phyloP scores from a whole-genome alignment of 2,329 filamentous ascomycete genomes.

The Claviceps capensis region DNA sequence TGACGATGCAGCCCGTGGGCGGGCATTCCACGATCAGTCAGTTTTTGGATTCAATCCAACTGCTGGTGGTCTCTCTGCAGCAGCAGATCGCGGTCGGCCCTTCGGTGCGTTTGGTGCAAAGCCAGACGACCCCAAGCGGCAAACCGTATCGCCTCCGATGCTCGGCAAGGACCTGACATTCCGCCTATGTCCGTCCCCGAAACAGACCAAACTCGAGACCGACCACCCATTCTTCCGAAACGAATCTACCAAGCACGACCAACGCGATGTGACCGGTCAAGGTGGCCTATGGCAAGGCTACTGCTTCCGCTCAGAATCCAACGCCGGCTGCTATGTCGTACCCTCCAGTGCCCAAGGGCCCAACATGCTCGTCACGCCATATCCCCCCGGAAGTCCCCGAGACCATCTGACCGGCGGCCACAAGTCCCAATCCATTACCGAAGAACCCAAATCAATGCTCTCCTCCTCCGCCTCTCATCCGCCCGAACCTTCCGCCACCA shows the following conservation, averaged over 20 bases:
- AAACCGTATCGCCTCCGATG: constrained; percentile 66
- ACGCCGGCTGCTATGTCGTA: constrained; percentile 23
- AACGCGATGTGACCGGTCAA: constrained; percentile 41
- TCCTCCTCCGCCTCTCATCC: constrained; percentile 11
- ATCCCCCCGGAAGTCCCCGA: constrained; percentile 24
- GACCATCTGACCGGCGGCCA: constrained; percentile 28
- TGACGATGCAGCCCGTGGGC: constrained; percentile 1
- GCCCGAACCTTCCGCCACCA: constrained; percentile 1
- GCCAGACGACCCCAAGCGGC: constrained; percentile 28
- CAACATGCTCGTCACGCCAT: constrained; percentile 37
- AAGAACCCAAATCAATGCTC: constrained; percentile 23
- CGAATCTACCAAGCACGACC: constrained; percentile 30
- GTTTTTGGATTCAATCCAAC: not conserved
- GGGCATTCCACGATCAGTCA: constrained; percentile 6
- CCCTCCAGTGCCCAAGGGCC: constrained; percentile 31
- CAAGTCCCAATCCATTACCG: constrained; percentile 22
- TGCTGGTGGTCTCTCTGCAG: constrained; percentile 1
- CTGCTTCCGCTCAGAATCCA: constrained; percentile 34
- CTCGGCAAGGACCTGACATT: constrained; percentile 70
- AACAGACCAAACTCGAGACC: constrained; percentile 71
- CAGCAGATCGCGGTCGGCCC: constrained; percentile 19
- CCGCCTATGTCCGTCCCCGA: constrained; percentile 68
- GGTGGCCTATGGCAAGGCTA: constrained; percentile 68
- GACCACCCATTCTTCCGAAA: constrained; percentile 47
- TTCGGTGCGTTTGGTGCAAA: constrained; percentile 26